phyloP scores from a whole-genome alignment of 148 eudicot species.

The Vaccinium corymbosum region DNA sequence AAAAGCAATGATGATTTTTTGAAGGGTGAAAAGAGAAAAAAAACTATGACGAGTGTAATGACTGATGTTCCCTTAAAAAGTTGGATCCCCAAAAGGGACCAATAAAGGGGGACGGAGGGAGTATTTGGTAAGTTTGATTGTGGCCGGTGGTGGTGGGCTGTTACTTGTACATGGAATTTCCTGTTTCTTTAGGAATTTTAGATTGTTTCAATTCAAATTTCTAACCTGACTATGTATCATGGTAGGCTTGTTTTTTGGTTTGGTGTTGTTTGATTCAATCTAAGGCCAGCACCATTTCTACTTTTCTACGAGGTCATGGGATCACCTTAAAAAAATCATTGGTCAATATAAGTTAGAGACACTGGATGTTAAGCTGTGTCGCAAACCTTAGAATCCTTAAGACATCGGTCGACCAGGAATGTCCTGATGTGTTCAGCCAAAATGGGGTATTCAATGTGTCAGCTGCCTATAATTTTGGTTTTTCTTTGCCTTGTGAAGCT shows the following conservation, averaged over 20 bases:
- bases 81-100: no score
- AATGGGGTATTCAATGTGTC: not conserved
- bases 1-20: no score
- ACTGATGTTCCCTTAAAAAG: no score
- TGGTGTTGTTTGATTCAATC: not conserved
- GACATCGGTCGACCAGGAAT: not conserved
- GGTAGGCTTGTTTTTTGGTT: not conserved
- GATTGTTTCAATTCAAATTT: conserved; percentile 2
- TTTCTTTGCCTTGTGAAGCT: not conserved
- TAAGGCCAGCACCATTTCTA: not conserved
- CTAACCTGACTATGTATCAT: not conserved
- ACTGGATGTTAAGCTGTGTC: not conserved
- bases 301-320: not conserved
- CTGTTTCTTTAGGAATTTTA: not conserved
- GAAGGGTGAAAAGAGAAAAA: no score
- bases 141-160: not conserved
- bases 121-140: not conserved
- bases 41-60: no score
- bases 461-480: not conserved
- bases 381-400: conserved; percentile 1
- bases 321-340: not conserved
- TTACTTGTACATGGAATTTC: not conserved
- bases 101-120: no score
- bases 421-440: not conserved
- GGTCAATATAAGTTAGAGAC: not conserved